Conservation (phyloP, 2,329 filamentous ascomycete species). For the Camillea tinctor region DNA sequence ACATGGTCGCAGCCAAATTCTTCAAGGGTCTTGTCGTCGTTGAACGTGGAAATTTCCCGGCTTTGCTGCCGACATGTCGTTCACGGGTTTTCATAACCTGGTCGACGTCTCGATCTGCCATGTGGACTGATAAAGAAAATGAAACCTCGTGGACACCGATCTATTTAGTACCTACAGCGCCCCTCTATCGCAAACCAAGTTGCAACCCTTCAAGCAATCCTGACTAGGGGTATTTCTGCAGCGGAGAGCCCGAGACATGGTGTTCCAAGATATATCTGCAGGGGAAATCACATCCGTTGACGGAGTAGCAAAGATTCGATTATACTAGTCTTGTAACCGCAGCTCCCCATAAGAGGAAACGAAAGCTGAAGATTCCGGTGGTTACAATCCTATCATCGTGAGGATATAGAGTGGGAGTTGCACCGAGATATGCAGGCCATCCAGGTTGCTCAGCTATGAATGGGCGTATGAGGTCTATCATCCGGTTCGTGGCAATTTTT, state of each 20-base stretch:
- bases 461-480: not conserved
- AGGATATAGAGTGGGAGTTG: too few species aligned
- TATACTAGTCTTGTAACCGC: too few species aligned
- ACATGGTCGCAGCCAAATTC: not conserved
- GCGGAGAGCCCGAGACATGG: not conserved
- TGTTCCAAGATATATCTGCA: too few species aligned
- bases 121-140: conserved; percentile 3
- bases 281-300: too few species aligned
- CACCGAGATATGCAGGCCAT: too few species aligned
- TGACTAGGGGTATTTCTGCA: conserved; percentile 5
- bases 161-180: not conserved
- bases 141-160: not conserved
- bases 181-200: not conserved
- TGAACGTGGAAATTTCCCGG: conserved; percentile 3
- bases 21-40: not conserved
- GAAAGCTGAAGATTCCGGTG: too few species aligned
- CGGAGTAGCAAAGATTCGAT: too few species aligned
- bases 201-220: not conserved
- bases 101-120: conserved; percentile 5
- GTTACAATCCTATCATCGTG: too few species aligned
- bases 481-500: not conserved
- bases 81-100: not conserved
- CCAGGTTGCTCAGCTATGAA: not conserved
- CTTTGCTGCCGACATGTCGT: not conserved
- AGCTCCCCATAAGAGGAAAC: too few species aligned